Evolutionary conservation across 2,329 filamentous ascomycete species (phyloP).

Genomic region (Stagonosporopsis rhizophila): DNA sequence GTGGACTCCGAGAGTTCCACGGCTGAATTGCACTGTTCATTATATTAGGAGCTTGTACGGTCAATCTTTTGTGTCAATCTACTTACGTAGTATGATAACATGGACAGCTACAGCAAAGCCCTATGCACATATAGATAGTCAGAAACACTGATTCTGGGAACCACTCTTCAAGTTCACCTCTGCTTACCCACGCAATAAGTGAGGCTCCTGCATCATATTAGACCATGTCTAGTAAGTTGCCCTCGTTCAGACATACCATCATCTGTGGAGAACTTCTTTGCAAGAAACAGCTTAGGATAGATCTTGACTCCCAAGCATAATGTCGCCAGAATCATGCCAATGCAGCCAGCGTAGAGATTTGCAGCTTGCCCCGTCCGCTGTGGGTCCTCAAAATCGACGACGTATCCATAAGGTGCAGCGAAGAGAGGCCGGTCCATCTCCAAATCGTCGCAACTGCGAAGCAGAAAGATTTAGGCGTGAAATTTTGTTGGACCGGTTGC

Average conservation of each 20-base stretch:
- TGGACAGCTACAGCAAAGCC: constrained; percentile 20
- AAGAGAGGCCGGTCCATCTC: constrained; percentile 23
- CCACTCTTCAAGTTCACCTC: not conserved
- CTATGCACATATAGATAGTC: not conserved
- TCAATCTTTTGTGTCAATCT: rapidly evolving
- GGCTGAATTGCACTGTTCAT: constrained; percentile 16
- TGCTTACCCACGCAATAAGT: constrained; percentile 22
- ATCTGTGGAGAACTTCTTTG: constrained; percentile 31
- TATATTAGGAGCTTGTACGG: not conserved
- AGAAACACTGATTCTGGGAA: not conserved
- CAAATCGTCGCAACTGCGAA: constrained; percentile 8
- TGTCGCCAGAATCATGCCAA: constrained; percentile 31
- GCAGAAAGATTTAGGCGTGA: constrained; percentile 5
- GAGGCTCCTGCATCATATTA: constrained; percentile 17
- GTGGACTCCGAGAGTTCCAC: constrained; percentile 27
- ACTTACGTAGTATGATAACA: constrained; percentile 18
- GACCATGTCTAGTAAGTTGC: too few species aligned
- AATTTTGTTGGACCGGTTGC: not conserved
- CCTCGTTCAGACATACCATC: constrained; percentile 29
- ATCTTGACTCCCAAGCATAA: constrained; percentile 34
- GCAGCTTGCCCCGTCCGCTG: constrained; percentile 19
- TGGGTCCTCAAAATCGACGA: constrained; percentile 37
- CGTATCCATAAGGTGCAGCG: constrained; percentile 35
- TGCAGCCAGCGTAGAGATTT: constrained; percentile 27
- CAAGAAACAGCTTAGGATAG: constrained; percentile 34